Percentiles rank a stretch among this genome's conserved stretches.
Conservation (phyloP, 768 basidiomycete genomes). For the Mycena rosella region DNA sequence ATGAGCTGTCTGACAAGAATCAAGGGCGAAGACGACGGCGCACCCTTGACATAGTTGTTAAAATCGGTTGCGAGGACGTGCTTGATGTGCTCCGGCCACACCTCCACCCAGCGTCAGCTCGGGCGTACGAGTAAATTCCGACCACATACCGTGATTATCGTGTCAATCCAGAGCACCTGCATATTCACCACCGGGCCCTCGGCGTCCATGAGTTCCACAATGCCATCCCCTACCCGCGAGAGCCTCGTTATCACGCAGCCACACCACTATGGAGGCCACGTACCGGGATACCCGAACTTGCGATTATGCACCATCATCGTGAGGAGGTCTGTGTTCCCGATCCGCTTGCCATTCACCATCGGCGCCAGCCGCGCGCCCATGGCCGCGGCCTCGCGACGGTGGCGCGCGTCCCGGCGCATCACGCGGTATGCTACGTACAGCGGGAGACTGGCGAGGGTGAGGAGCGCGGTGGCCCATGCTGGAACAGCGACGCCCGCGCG, state of each 20-base stretch:
- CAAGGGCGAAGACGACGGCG: no score
- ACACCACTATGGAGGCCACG: background rate
- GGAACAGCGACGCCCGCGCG: background rate
- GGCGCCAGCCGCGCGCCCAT: constrained; percentile 45
- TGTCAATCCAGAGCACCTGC: constrained; percentile 36
- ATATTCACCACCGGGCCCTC: constrained; percentile 34
- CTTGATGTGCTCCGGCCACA: constrained; percentile 43
- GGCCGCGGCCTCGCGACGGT: constrained; percentile 28
- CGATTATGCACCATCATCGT: constrained; percentile 38
- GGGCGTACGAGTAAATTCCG: background rate
- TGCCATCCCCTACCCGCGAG: constrained; percentile 27
- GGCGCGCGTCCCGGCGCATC: background rate
- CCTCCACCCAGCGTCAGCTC: background rate
- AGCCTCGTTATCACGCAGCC: background rate
- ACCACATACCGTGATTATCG: constrained; percentile 35
- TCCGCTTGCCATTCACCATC: constrained; percentile 27
- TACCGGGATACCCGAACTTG: constrained; percentile 49
- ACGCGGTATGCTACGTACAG: constrained; percentile 22
- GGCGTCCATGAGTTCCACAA: constrained; percentile 14
- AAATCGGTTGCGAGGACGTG: constrained; percentile 44
- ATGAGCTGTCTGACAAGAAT: no score
- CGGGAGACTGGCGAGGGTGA: constrained; percentile 25
- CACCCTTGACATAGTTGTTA: constrained; percentile 44
- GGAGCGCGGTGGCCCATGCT: constrained; percentile 12
- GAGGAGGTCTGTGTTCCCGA: constrained; percentile 47